These are phyloP conservation scores for Fraxinus ornus DNA, from an alignment of 305 asterid species.

Conservation along the genomic window DNA sequence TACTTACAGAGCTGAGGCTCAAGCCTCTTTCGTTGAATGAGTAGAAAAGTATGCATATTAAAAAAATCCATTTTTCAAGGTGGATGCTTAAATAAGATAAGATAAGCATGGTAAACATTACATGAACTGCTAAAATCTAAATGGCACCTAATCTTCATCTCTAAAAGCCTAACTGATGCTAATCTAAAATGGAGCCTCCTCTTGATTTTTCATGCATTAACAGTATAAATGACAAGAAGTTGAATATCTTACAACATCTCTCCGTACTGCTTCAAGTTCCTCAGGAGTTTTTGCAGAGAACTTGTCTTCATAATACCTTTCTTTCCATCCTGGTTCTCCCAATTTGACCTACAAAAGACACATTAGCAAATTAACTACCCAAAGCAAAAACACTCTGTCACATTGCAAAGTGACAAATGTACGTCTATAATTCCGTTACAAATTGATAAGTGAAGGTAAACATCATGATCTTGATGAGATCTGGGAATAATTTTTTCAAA, in stretches of 20 bases:
- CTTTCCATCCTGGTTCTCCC: slow-evolving; percentile 94
- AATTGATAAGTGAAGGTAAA: neutral
- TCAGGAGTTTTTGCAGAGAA: slow-evolving; percentile 71
- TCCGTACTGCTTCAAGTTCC: slow-evolving; percentile 73
- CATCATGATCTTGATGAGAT: neutral
- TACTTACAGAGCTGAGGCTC: neutral
- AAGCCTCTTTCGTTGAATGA: neutral
- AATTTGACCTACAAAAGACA: slow-evolving; percentile 60
- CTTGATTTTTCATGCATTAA: slow-evolving; percentile 15
- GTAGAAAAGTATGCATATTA: neutral
- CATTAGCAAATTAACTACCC: slow-evolving; percentile 13
- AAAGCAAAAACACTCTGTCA: slow-evolving; percentile 13
- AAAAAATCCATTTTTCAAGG: neutral
- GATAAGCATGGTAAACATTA: slow-evolving; percentile 6
- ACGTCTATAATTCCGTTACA: neutral
- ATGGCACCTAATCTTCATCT: slow-evolving; percentile 15
- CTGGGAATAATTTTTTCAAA: neutral
- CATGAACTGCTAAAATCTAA: neutral
- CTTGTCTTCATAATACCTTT: slow-evolving; percentile 91
- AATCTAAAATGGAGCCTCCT: slow-evolving; percentile 4
- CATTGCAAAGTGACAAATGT: neutral
- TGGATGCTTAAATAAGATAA: neutral
- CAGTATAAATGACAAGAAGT: slow-evolving; percentile 16
- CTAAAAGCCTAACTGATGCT: neutral
- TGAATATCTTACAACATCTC: slow-evolving; percentile 73